Conservation (phyloP, 768 basidiomycete species). For the Terana coerulea region DNA sequence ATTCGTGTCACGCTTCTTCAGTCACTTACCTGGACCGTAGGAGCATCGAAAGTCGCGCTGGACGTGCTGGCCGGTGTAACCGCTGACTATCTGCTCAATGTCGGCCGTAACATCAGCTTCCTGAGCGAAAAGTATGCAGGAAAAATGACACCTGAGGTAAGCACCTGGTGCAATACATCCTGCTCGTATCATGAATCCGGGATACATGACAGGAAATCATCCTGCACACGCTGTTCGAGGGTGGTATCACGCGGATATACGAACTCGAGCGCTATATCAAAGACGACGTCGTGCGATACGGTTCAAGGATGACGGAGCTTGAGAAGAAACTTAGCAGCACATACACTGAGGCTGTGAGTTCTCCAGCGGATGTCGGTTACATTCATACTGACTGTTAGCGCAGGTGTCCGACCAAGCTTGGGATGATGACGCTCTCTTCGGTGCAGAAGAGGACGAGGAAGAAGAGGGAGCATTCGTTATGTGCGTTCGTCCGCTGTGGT, state of each 20-base stretch:
- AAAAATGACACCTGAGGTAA: conserved; percentile 83
- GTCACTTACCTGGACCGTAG: conserved; percentile 31
- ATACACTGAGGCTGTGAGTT: conserved; percentile 74
- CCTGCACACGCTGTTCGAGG: conserved; percentile 86
- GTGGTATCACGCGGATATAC: conserved; percentile 71
- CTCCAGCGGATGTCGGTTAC: neutral
- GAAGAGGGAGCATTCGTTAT: conserved; percentile 64
- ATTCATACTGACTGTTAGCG: neutral
- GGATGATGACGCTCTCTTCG: conserved; percentile 62
- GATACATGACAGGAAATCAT: conserved; percentile 80
- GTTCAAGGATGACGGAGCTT: conserved; percentile 68
- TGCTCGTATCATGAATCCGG: too few relatives aligned
- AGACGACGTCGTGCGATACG: conserved; percentile 85
- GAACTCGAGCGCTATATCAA: conserved; percentile 85
- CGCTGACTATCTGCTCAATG: conserved; percentile 77
- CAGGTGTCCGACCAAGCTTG: conserved; percentile 46
- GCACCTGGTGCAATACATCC: too few relatives aligned
- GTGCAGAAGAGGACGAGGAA: conserved; percentile 51
- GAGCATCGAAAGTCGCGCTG: conserved; percentile 70
- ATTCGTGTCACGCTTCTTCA: neutral
- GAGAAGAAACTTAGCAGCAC: conserved; percentile 84
- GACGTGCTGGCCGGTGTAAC: conserved; percentile 76
- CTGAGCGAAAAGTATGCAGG: conserved; percentile 76
- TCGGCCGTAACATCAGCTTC: conserved; percentile 83
- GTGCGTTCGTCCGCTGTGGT: conserved; percentile 35